Evolutionary conservation across 2,329 filamentous ascomycete species (phyloP).

Genomic region (Diplodia corticola): DNA sequence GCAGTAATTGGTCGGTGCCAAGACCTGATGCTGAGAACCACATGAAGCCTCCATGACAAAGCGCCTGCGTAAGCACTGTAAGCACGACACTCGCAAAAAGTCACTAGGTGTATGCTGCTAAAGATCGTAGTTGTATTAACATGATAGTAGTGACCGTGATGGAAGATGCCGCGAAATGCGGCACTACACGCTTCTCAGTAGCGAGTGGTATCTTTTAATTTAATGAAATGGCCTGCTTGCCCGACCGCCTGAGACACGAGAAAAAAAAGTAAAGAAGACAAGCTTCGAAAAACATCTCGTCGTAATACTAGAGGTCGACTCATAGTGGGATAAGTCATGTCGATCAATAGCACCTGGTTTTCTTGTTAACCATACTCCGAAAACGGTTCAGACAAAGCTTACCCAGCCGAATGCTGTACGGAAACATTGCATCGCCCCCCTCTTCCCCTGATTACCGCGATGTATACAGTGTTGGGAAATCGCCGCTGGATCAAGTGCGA

Average conservation of each 20-base stretch:
- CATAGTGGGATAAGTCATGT: conserved; percentile 13
- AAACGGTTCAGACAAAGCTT: not conserved
- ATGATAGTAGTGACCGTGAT: not conserved
- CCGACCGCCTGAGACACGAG: too few relatives aligned
- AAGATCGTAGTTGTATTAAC: not conserved
- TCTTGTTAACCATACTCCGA: not conserved
- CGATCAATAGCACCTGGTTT: not conserved
- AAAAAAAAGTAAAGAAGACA: not conserved
- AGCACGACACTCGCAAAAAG: not conserved
- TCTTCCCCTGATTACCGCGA: not conserved
- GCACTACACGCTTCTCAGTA: not conserved
- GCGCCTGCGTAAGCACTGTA: not conserved
- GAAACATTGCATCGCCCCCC: not conserved
- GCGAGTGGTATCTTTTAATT: not conserved
- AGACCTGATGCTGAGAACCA: not conserved
- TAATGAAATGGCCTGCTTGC: not conserved
- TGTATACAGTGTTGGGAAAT: not conserved
- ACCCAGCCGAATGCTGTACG: not conserved
- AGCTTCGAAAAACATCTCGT: not conserved
- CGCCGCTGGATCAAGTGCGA: not conserved
- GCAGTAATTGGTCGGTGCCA: not conserved
- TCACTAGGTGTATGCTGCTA: not conserved
- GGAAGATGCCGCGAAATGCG: not conserved
- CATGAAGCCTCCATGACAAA: not conserved
- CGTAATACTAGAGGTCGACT: conserved; percentile 15